These are phyloP conservation scores for Fusarium tricinctum DNA, from an alignment of 2,329 filamentous ascomycete species.

Conservation along the genomic window DNA sequence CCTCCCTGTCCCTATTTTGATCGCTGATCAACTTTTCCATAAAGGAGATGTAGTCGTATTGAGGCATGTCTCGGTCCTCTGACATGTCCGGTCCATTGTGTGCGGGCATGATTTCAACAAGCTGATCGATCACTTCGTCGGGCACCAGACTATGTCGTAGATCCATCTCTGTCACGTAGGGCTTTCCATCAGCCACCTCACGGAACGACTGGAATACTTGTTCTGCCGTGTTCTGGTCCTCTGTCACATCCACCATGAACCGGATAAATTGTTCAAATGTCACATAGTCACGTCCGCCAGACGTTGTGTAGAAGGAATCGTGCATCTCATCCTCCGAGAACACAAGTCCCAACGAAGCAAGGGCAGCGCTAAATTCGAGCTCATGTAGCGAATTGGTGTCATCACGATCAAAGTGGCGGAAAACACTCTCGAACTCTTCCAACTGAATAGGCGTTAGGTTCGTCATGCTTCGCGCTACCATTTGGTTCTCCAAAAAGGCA, in stretches of 20 bases:
- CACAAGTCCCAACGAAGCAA: slow-evolving; percentile 94
- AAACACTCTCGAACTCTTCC: slow-evolving; percentile 98
- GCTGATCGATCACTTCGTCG: slow-evolving; percentile 95
- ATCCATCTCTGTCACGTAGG: slow-evolving; percentile 98
- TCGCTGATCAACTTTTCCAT: slow-evolving; percentile 86
- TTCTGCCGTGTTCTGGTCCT: slow-evolving; percentile 98
- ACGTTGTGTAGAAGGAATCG: slow-evolving; percentile 91
- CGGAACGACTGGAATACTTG: slow-evolving; percentile 98
- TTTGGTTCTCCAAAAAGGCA: slow-evolving; percentile 96
- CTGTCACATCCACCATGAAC: slow-evolving; percentile 99
- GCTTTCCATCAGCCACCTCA: slow-evolving; percentile 98
- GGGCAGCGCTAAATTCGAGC: slow-evolving; percentile 93
- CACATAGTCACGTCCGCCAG: slow-evolving; percentile 81
- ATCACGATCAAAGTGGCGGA: slow-evolving; percentile 97
- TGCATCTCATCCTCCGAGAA: slow-evolving; percentile 99
- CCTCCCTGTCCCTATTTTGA: slow-evolving; percentile 51
- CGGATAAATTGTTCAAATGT: slow-evolving; percentile 99
- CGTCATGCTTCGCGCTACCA: slow-evolving; percentile 98
- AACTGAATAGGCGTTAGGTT: slow-evolving; percentile 98
- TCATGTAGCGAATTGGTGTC: slow-evolving; percentile 91
- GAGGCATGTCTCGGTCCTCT: slow-evolving; percentile 84
- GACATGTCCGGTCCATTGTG: slow-evolving; percentile 89
- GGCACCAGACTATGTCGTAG: slow-evolving; percentile 94
- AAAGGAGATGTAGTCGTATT: slow-evolving; percentile 97
- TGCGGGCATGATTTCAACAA: slow-evolving; percentile 86